phyloP scores from a whole-genome alignment of 1,284 basidiomycete species.

The Apiotrichum gracile region DNA sequence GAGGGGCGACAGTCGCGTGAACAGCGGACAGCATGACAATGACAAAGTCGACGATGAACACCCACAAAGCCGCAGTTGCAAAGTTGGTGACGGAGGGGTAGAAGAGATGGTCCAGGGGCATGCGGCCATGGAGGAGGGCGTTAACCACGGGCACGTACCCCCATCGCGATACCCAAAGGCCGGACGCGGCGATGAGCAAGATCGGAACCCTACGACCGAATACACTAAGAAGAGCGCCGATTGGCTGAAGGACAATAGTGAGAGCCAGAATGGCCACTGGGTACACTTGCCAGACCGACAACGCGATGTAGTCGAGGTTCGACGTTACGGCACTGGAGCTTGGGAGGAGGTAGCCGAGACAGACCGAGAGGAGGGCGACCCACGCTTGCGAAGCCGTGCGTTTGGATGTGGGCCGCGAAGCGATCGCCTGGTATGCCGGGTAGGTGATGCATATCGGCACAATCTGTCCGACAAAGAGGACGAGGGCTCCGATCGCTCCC shows the following conservation, averaged over 20 bases:
- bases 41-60: not conserved
- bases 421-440: not conserved
- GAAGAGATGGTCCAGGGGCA: not conserved
- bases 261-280: not conserved
- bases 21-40: not conserved
- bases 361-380: not conserved
- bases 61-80: not conserved
- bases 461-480: not conserved
- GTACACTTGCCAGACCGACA: not conserved
- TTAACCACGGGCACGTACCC: not conserved
- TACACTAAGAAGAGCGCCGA: not conserved
- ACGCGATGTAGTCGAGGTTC: not conserved
- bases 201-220: not conserved
- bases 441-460: not conserved
- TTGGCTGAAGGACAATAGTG: not conserved
- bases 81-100: not conserved
- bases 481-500: not conserved
- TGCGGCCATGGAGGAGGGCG: not conserved
- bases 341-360: not conserved
- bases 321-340: not conserved
- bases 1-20: not conserved
- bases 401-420: too few relatives aligned
- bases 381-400: not conserved
- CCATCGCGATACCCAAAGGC: not conserved
- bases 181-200: not conserved